phyloP scores from a whole-genome alignment of 805 yeast species.

The Pichia nanzhaoensis region DNA sequence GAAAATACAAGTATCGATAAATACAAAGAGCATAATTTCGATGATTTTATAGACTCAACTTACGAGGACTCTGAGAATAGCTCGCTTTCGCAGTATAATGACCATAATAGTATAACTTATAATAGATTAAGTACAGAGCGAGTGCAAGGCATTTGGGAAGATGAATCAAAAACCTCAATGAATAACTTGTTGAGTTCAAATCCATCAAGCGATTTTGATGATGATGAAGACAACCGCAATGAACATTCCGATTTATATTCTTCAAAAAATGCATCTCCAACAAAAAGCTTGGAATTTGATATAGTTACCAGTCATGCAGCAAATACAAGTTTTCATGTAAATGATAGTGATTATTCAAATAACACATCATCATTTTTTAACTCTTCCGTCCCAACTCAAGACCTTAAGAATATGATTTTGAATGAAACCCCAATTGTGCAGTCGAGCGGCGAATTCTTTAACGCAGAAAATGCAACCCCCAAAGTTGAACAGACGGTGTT shows the following conservation, averaged over 20 bases:
- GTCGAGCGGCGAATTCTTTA: no score
- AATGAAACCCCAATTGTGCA: neutral
- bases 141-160: constrained; percentile 5
- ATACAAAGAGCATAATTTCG: constrained; percentile 1
- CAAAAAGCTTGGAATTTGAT: neutral
- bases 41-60: constrained; percentile 2
- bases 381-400: constrained; percentile 9
- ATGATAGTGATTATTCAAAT: constrained; percentile 1
- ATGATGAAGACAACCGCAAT: neutral
- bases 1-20: constrained; percentile 5
- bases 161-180: neutral
- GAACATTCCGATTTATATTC: neutral
- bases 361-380: constrained; percentile 7
- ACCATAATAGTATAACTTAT: neutral
- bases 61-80: neutral
- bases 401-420: neutral
- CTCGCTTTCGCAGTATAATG: neutral
- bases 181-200: neutral
- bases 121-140: neutral
- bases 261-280: neutral
- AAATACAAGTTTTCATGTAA: neutral
- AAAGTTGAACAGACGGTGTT: no score
- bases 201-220: neutral
- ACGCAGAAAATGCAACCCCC: neutral
- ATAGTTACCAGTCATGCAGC: neutral